Base-by-base conservation (phyloP, 257 asterid genomes). In the Petunia axillaris region DNA sequence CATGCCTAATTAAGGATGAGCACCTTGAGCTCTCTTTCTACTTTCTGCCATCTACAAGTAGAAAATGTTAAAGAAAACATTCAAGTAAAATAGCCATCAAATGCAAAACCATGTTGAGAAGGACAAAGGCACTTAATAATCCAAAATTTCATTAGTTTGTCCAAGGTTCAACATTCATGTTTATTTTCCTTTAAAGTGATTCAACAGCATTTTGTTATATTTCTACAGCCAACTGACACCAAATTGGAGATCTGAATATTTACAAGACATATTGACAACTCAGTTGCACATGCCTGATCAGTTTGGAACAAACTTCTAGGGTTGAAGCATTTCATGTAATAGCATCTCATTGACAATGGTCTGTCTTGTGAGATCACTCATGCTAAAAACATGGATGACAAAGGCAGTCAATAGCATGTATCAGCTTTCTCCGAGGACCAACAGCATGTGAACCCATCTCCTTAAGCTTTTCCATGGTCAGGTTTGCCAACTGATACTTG, bases 361-460 rank as follows among this genome's bases (percentile, higher is more conserved):
- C 77, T 11, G 13, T 78, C 75, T 46, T 16, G 36, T 46, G 50
- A 63, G 58, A 35, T 87, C 87, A 86, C 43, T 64, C 54, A 74
- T 79, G 90, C 82, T 85, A 88, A 71, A 91, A 90, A 83, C 98
- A 97, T 60, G 98, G 99, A 75, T 91, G 90, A 43, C 97, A 95
- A 77, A 95, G 90, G 89, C 99, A 92, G 64, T 92, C 94, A 38
- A 95, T 91, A 76, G 98, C 99, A 74, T 93, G 99, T 86, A 95
- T 89, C 82, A 95, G 90, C 86, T 95, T 95, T 82, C 99, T 90
- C 89, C 98, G 85, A 5, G 99, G 97, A 14, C 98, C 99, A 67
- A 95, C 93, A 15, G 97, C 97, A 58, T 80, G 85, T 4, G 90
- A 85, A 36, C 99, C 99, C 97, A 93, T 93, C 57, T 92, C 97